Percentiles rank a stretch among this genome's conserved stretches.
These are phyloP conservation scores for Daedalea quercina DNA, from an alignment of 768 basidiomycete species.

Conservation along the genomic window DNA sequence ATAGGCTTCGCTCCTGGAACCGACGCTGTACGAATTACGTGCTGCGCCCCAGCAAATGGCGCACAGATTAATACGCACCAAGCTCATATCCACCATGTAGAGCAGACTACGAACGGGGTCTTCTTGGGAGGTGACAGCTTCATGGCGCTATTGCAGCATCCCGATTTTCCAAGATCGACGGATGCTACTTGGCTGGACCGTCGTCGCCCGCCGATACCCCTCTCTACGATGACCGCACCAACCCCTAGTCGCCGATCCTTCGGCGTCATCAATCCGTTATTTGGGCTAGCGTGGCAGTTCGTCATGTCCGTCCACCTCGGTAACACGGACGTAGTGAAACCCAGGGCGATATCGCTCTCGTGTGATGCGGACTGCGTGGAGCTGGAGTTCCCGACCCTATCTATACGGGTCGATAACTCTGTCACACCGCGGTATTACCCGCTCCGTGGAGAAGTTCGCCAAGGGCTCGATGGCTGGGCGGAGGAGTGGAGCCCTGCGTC, in stretches of 20 bases:
- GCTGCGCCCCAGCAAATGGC: neutral
- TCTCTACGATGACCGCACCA: constrained; percentile 1
- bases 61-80: neutral
- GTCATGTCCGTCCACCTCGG: constrained; percentile 3
- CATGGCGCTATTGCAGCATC: constrained; percentile 7
- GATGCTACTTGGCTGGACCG: constrained; percentile 8
- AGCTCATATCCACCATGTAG: constrained; percentile 2
- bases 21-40: neutral
- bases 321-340: neutral
- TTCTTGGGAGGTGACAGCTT: neutral
- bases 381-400: neutral
- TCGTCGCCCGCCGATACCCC: neutral
- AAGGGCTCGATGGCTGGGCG: neutral
- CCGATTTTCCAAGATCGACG: constrained; percentile 8
- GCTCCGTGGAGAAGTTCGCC: constrained; percentile 1
- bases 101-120: neutral
- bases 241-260: constrained; percentile 1
- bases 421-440: constrained; percentile 12
- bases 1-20: constrained; percentile 6
- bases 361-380: constrained; percentile 6
- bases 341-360: constrained; percentile 1
- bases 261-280: neutral
- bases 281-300: neutral
- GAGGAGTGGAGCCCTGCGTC: constrained; percentile 1
- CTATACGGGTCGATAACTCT: constrained; percentile 8